Percentiles rank a stretch among this genome's conserved stretches.
phyloP scores from a whole-genome alignment of 225 moss, liverwort and hornwort species.

The Pseudoscleropodium purum region DNA sequence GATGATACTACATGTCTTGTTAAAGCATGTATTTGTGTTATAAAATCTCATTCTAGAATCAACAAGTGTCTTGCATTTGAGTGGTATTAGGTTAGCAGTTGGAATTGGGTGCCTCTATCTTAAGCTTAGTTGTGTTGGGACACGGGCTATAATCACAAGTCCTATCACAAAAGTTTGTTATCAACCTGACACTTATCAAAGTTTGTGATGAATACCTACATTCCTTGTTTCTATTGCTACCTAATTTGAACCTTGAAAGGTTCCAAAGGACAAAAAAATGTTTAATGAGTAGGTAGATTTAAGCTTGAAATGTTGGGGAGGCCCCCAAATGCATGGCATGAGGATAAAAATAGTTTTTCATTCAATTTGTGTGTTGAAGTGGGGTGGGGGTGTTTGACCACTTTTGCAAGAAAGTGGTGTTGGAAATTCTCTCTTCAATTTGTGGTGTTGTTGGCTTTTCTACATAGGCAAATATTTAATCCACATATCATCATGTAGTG shows the following conservation, averaged over 20 bases:
- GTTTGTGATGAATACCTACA: not conserved
- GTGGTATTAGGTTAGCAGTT: no score
- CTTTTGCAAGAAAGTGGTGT: not conserved
- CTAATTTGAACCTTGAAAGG: not conserved
- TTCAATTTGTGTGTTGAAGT: no score
- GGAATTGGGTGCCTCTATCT: no score
- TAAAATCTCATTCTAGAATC: no score
- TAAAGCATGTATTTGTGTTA: no score
- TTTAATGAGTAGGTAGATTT: not conserved
- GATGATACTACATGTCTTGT: no score
- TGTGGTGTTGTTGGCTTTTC: not conserved
- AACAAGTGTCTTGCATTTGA: no score
- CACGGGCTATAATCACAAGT: no score
- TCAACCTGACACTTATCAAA: not conserved
- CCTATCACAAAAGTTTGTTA: no score
- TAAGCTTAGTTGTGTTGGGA: no score
- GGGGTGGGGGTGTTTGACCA: no score
- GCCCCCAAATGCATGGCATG: not conserved
- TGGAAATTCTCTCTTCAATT: not conserved
- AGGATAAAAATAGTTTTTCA: not conserved
- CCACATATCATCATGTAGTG: accelerated
- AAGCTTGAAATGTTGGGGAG: not conserved
- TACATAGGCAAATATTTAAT: not conserved
- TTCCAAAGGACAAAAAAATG: not conserved
- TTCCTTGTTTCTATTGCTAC: not conserved